A percentile compares a stretch with the other conserved stretches of the same genome.
phyloP scores from a whole-genome alignment of 169 alveolate genomes.

The Cryptosporidium xiaoi region DNA sequence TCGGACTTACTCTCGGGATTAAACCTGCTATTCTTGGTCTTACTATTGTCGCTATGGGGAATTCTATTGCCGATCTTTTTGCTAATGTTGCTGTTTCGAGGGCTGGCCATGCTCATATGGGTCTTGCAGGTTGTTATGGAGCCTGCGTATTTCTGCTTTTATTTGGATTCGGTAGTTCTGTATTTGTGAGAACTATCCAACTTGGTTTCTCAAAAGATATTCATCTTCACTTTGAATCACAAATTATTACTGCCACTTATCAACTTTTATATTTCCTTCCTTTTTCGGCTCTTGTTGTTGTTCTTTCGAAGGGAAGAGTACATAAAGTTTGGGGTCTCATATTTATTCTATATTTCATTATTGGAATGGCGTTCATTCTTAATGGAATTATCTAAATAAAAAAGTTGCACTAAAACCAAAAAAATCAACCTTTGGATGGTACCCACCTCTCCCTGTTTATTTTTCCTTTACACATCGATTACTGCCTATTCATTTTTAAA shows the following conservation, averaged over 20 bases:
- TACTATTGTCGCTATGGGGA: conserved; percentile 72
- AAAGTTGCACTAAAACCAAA: neutral
- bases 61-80: conserved; percentile 71
- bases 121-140: conserved; percentile 73
- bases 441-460: too few species aligned
- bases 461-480: too few species aligned
- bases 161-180: conserved; percentile 71
- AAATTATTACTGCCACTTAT: conserved; percentile 65
- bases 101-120: conserved; percentile 75
- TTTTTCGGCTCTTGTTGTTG: conserved; percentile 59
- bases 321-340: conserved; percentile 58
- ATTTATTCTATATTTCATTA: conserved; percentile 36
- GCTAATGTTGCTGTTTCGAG: conserved; percentile 74
- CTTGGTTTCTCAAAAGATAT: conserved; percentile 48
- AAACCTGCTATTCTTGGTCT: conserved; percentile 69
- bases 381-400: conserved; percentile 6
- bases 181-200: conserved; percentile 56
- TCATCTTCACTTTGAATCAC: conserved; percentile 61
- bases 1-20: conserved; percentile 69
- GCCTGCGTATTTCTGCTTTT: conserved; percentile 59
- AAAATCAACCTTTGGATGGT: too few species aligned
- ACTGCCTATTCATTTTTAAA: too few species aligned
- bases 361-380: conserved; percentile 56
- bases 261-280: conserved; percentile 73
- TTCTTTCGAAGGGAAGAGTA: conserved; percentile 72